Evolutionary conservation across 108 stramenopile genomes (phyloP), one percentile per base, ranked within the genome.

Genomic region (Asterionellopsis glacialis): DNA sequence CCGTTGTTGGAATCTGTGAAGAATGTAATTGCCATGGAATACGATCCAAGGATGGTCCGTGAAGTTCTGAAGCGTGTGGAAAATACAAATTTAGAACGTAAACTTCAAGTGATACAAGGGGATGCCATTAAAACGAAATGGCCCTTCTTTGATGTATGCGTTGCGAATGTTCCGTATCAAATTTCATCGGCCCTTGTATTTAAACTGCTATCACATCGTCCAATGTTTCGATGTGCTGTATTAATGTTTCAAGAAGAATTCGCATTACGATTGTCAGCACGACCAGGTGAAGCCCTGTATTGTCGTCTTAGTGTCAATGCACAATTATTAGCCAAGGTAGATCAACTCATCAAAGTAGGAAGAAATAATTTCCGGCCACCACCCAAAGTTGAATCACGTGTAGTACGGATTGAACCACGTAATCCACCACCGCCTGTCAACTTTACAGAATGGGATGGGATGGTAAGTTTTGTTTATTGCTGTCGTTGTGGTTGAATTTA

Each of bases 241-340:
- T 82, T 99, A 78, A 97, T 99, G 98, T 96, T 98, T 59, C 97
- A 99, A 75, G 95, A 97, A 69, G 96, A 97, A 68, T 98, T 98
- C 62, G 97, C 97, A 0, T 67, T 95, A 61, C 83, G 97, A 9
- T 70, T 98, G 18, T 80, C 95, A 14, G 97, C 97, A 11, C 75
- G 86, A 57, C 95, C 98, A 11, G 96, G 96, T 14, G 96, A 97
- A 61, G 87, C 95, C 11, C 62, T 98, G 64, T 99, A 97, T 71
- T 98, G 97, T 68, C 79, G 98, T 21, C 75, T 99, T 13, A 85
- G 84, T 26, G 98, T 99, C n/a, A 99, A 99, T 66, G 90, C 91
- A 0, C 98, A 99, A 75, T 77, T 99, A 15, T 75, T 99, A 51
- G 97, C 98, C 4, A 95, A 94, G 64, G 98, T 98, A 9, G 94